A percentile compares a stretch with the other conserved stretches of the same genome.
Conservation (phyloP, 352 stramenopile species). For the Phytophthora cactorum region DNA sequence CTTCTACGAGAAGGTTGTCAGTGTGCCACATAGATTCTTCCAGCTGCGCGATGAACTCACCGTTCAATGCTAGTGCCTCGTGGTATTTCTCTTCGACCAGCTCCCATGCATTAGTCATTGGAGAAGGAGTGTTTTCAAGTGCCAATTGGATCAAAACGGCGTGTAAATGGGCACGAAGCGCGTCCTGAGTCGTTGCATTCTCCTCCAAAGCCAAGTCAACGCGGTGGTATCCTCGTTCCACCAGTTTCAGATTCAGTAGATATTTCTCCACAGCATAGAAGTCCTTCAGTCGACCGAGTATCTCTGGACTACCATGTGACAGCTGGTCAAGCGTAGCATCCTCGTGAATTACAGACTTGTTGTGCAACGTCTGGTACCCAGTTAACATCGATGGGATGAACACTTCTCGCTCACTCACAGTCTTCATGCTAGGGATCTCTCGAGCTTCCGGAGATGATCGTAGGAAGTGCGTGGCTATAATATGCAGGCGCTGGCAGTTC, state of each 20-base stretch:
- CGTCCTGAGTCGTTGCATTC: conserved; percentile 45
- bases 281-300: conserved; percentile 45
- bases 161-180: conserved; percentile 60
- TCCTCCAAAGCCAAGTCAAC: conserved; percentile 66
- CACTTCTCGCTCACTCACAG: conserved; percentile 52
- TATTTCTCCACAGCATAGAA: conserved; percentile 63
- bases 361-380: conserved; percentile 59
- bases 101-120: conserved; percentile 19
- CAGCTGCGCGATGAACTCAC: conserved; percentile 47
- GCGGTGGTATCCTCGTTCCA: conserved; percentile 16
- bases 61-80: conserved; percentile 33
- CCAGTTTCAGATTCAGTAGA: conserved; percentile 55
- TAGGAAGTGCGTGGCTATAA: conserved; percentile 59
- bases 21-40: conserved; percentile 59
- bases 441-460: not conserved
- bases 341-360: conserved; percentile 49
- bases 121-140: conserved; percentile 34
- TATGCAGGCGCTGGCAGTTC: conserved; percentile 70
- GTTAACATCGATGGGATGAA: conserved; percentile 66
- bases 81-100: conserved; percentile 41
- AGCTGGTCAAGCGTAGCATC: conserved; percentile 57
- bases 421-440: conserved; percentile 32
- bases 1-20: conserved; percentile 70
- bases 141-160: conserved; percentile 54
- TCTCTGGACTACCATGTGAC: conserved; percentile 43